Percentiles rank a stretch among this genome's conserved stretches.
Evolutionary conservation across 306 rosid species (phyloP).

Genomic region (Quercus variabilis): DNA sequence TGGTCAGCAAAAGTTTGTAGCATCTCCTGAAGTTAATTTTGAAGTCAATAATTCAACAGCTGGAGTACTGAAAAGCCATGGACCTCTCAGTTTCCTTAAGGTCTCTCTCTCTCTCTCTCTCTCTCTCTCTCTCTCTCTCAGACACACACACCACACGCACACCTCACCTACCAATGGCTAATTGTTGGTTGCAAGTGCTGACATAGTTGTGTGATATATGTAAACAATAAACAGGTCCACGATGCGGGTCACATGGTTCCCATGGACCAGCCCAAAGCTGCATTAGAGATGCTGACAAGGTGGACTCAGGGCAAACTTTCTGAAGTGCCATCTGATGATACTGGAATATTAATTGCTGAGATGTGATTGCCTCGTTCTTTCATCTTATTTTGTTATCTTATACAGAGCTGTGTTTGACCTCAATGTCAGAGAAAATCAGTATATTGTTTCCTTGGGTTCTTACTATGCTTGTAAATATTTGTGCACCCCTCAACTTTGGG

Average conservation of each 20-base stretch:
- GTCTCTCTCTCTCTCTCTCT: conserved; percentile 28
- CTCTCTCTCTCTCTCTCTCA: not conserved
- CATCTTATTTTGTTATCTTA: not conserved
- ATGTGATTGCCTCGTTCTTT: conserved; percentile 34
- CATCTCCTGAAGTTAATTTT: conserved; percentile 71
- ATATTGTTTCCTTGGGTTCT: conserved; percentile 19
- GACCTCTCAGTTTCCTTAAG: conserved; percentile 93
- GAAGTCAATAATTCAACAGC: conserved; percentile 72
- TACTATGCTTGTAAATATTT: conserved; percentile 16
- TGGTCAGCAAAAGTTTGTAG: conserved; percentile 72
- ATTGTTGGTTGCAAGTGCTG: conserved; percentile 3
- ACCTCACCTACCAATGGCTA: not conserved
- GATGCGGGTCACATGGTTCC: conserved; percentile 99
- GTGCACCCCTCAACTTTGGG: not conserved
- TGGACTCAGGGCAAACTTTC: conserved; percentile 81
- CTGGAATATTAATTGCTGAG: conserved; percentile 50
- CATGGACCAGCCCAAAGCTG: conserved; percentile 97
- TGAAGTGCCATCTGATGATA: conserved; percentile 28
- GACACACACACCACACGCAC: not conserved
- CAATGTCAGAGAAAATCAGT: not conserved
- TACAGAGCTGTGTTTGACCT: not conserved
- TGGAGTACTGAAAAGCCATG: conserved; percentile 71
- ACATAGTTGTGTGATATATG: conserved; percentile 9
- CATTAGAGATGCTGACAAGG: conserved; percentile 83
- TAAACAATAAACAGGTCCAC: conserved; percentile 59